Conservation (phyloP, 2,329 filamentous ascomycete genomes). For the Microcera coccophila region DNA sequence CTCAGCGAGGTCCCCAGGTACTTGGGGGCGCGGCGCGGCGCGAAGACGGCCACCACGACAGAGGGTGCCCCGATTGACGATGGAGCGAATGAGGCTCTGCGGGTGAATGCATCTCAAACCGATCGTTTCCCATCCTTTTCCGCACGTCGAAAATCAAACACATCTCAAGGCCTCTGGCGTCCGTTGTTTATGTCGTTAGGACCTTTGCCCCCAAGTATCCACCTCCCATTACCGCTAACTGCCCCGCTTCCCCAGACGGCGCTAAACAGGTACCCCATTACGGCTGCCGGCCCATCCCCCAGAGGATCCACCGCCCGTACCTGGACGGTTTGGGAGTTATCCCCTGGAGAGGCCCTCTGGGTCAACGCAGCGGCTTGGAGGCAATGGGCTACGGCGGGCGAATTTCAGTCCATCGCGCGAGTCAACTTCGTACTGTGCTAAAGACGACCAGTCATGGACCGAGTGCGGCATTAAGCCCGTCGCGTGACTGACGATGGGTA, state of each 20-base stretch:
- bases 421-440: background rate
- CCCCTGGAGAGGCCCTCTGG: background rate
- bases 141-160: background rate
- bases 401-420: background rate
- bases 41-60: too few relatives aligned
- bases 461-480: background rate
- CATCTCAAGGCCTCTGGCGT: background rate
- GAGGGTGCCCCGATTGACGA: too few relatives aligned
- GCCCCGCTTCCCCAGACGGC: constrained; percentile 1
- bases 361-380: background rate
- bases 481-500: background rate
- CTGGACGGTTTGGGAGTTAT: too few relatives aligned
- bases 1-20: background rate
- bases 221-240: background rate
- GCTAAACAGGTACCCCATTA: background rate
- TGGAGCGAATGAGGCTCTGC: background rate
- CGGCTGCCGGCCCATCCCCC: background rate
- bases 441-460: background rate
- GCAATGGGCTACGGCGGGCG: background rate
- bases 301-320: background rate
- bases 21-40: too few relatives aligned
- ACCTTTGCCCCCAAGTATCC: background rate
- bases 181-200: background rate
- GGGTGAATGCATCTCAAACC: background rate
- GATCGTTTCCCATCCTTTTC: background rate